Conservation (phyloP, 805 yeast genomes). For the Blastobotrys muscicola region DNA sequence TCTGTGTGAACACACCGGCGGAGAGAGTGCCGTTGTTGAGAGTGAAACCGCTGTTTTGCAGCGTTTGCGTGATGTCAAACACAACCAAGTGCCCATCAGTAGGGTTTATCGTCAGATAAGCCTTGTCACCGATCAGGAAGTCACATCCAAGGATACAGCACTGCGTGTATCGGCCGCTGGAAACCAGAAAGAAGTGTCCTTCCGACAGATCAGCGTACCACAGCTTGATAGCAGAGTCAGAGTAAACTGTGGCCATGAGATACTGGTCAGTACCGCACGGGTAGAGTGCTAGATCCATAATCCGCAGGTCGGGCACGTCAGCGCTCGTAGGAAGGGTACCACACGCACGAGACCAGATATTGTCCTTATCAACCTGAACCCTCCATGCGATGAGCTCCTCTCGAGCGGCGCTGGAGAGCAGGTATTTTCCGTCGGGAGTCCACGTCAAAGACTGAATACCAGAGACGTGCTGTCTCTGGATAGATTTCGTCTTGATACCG, state of each 20-base stretch:
- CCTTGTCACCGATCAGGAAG: constrained; percentile 29
- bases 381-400: constrained; percentile 87
- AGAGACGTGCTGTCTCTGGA: constrained; percentile 73
- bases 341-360: constrained; percentile 23
- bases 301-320: constrained; percentile 70
- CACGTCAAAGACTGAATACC: constrained; percentile 73
- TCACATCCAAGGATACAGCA: constrained; percentile 68
- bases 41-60: background rate
- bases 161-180: constrained; percentile 48
- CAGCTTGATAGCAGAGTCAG: constrained; percentile 67
- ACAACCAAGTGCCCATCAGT: constrained; percentile 74
- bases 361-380: constrained; percentile 27
- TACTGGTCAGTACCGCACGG: constrained; percentile 24
- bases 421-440: constrained; percentile 26
- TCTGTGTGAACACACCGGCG: background rate
- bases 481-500: constrained; percentile 40
- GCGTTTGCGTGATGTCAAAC: constrained; percentile 41
- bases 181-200: constrained; percentile 35
- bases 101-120: constrained; percentile 48
- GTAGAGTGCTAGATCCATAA: constrained; percentile 71
- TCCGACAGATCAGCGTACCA: constrained; percentile 42
- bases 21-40: background rate
- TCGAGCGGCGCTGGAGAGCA: constrained; percentile 54
- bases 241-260: constrained; percentile 62
- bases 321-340: constrained; percentile 42